Base-by-base conservation (phyloP, 306 rosid genomes). In the Alnus rubra region DNA sequence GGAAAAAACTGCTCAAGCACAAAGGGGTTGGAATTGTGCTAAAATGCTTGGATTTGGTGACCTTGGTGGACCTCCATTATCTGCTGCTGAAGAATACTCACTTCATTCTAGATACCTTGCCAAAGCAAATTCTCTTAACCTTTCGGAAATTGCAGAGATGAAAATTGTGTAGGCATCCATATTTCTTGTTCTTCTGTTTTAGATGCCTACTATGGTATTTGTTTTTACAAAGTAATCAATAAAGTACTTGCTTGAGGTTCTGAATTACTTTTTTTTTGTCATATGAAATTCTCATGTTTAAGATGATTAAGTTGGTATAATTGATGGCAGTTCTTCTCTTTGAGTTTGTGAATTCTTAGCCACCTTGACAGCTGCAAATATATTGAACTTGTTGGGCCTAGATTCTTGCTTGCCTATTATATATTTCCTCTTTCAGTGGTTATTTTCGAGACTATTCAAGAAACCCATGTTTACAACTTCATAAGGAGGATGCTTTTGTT, bases 31-130 rank as follows among this genome's bases (percentile, higher is more conserved):
- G 96, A 91, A 87, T 86, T 90, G 84, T 77, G 86, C 92, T 72
- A 95, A 84, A 73, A 55, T 95, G 82, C 94, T 95, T 74, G 99
- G 99, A 78, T 86, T 95, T 47, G 99, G 98, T 83, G 93, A 93
- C 37, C 87, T 95, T 78, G 96, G 98, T 63, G 91, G 86, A 59
- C 91, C 98, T 79, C 87, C 93, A 72, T 78, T 95, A 63, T 91
- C 99, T 82, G 94, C 89, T 2, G 92, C 98, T 4, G 99, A 95
- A 83, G 98, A 95, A 84, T 92, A 88, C 87, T 95, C 99, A 23
- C 91, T 93, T 77, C 99, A 95, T 87, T 90, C 98, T 23, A 92
- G 98, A 95, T 95, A 89, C 87, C 97, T 95, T 76, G 91, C 99
- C 11, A 93, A 91, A 91, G 98, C 99, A 79, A 95, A 95, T 82